phyloP scores from a whole-genome alignment of 2,329 filamentous ascomycete species.

The Pseudocercospora fuligena region DNA sequence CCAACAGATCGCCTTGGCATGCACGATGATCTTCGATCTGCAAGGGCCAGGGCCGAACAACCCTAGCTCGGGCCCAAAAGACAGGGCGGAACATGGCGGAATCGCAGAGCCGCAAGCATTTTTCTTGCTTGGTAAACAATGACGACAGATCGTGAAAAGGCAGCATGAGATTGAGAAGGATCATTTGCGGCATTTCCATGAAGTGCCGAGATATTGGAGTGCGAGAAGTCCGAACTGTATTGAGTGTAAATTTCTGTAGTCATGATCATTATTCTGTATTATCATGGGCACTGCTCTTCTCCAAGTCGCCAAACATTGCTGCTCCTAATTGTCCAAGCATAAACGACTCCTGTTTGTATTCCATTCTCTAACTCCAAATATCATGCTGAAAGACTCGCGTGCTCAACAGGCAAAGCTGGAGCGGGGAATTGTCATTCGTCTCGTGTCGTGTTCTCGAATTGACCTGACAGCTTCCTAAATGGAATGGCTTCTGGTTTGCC shows the following conservation, averaged over 20 bases:
- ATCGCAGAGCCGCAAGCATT: conserved; percentile 1
- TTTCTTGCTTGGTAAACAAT: neutral
- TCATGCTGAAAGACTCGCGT: neutral
- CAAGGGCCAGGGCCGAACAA: neutral
- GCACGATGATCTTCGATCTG: neutral
- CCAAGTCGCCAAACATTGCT: neutral
- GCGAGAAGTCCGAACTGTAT: too few species aligned
- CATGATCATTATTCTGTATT: too few species aligned
- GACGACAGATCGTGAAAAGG: neutral
- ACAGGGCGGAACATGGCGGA: neutral
- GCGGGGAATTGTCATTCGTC: conserved; percentile 8
- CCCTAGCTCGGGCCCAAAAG: too few species aligned
- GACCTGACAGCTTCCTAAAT: neutral
- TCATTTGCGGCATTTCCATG: too few species aligned
- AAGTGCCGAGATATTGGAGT: too few species aligned
- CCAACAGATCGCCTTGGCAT: too few species aligned
- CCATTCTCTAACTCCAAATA: too few species aligned
- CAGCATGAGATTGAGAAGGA: neutral
- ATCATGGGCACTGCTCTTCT: neutral
- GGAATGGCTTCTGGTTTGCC: neutral
- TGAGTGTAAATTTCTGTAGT: too few species aligned
- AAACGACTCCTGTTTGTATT: neutral
- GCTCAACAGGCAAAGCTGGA: conserved; percentile 8
- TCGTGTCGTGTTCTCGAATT: neutral
- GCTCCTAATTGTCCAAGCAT: neutral